Base-by-base conservation (phyloP, 495 filamentous ascomycete genomes). In the Penicillium bialowiezense region DNA sequence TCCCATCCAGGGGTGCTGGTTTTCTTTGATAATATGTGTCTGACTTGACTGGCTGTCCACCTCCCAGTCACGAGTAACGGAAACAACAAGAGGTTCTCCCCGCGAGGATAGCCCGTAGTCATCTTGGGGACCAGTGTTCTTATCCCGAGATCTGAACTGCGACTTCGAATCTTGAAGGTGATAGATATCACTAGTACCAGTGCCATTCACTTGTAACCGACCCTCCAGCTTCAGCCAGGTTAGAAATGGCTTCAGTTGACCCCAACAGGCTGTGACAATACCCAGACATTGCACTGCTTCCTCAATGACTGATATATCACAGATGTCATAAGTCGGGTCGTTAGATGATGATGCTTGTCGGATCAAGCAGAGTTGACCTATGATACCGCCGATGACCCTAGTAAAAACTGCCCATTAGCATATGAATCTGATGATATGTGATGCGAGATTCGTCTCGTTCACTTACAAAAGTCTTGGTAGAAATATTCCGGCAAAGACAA, bases 251-350 rank as follows among this genome's bases (percentile, higher is more conserved):
- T 48, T 61, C 10, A 61, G 44, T 39, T 61, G 58, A 7, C 43
- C 54, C 55, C 58, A 61, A 37, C 51, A 64, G 29, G 58, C 51
- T 9, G 51, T 60, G n/a, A 61, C 44, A 21, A 61, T 61, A 44
- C 58, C 58, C 5, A 50, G 24, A 19, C 41, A 62, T 26, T 63
- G 56, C 10, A 48, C 48, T 9, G 44, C 26, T 23, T 54, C 42
- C 14, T 45, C 44, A 26, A 48, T 35, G 41, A 63, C 52, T 7
- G 52, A 50, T 14, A 50, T 17, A 0, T 52, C 24, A 12, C 32
- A 56, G 6, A 46, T 49, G 5, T 40, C 23, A 29, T 35, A 58
- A 14, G 55, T 62, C 3, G 63, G 55, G 19, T 65, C 60, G 18
- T 12, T 43, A 13, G 52, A 52, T 17, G 51, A 13, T 2, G 32